Evolutionary conservation across 2,329 filamentous ascomycete genomes (phyloP).

Genomic region (Epichloe uncinata): DNA sequence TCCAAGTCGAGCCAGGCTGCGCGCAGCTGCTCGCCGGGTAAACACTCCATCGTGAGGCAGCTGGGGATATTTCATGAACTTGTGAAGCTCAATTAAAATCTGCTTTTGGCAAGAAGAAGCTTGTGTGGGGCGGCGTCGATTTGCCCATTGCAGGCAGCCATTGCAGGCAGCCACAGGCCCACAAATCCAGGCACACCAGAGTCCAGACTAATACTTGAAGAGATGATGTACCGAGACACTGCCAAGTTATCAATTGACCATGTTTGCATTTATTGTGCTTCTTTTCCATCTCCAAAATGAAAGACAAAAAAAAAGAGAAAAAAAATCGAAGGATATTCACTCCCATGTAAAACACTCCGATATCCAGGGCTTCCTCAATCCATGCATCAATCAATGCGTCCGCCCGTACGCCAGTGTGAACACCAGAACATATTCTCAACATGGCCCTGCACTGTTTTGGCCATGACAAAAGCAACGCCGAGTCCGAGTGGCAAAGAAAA

Average conservation of each 20-base stretch:
- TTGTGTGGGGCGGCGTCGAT: not conserved
- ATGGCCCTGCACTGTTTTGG: not conserved
- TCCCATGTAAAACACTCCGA: constrained; percentile 4
- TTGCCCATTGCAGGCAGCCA: too few relatives aligned
- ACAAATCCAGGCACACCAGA: not conserved
- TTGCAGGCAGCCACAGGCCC: too few relatives aligned
- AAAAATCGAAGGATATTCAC: constrained; percentile 1
- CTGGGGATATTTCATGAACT: too few relatives aligned
- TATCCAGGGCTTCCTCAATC: constrained; percentile 6
- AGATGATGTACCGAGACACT: too few relatives aligned
- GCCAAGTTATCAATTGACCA: not conserved
- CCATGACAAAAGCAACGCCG: not conserved
- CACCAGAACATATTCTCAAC: constrained; percentile 13
- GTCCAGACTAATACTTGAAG: not conserved
- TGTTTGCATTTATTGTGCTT: not conserved
- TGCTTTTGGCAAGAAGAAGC: not conserved
- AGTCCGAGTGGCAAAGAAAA: not conserved
- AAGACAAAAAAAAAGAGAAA: not conserved
- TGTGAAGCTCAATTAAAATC: not conserved
- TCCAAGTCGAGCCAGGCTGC: constrained; percentile 4
- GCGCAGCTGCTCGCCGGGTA: constrained; percentile 1
- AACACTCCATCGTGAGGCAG: not conserved
- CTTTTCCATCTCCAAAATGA: constrained; percentile 5
- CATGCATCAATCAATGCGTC: not conserved
- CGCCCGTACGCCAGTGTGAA: constrained; percentile 9